Evolutionary conservation across 1,284 basidiomycete genomes (phyloP), one percentile per base, ranked within the genome.

Genomic region (Puccinia hordei): DNA sequence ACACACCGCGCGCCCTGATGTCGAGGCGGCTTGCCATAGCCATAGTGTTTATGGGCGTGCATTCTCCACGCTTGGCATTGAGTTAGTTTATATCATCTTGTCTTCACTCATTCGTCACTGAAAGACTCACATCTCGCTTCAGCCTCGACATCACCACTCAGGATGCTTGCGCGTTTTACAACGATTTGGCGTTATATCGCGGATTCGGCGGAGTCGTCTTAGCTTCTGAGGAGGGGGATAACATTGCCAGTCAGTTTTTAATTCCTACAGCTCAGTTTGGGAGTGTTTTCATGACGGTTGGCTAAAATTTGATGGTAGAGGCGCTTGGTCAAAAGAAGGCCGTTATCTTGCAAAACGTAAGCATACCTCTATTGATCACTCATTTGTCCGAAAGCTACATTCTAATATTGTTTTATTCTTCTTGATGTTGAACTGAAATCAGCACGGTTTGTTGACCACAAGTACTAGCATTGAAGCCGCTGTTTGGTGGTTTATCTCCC

Each of bases 21-120:
- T 90, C 24, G 83, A 89, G 49, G 90, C 90, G 55, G 90, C 90
- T 5, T 90, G 90, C 6, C 90, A 91, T 85, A 89, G 89, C 24
- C 90, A 91, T 84, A 89, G 88, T 5, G 85, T 89, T 69, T 82
- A 85, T 35, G 90, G 90, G n/a, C 89, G 89, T 83, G 88, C 90
- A 0, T 91, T 90, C 86, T 87, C 88, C 19, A 87, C 89, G 0
- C 87, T 91, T 10, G 90, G 90, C 13, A 87, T 88, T 59, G 87
- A 88, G 55, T 86, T 90, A 72, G 88, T 90, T 73, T 89, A 86
- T 15, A n/a, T 66, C 88, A 19, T 24, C 27, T 63, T 49, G 83
- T 72, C 82, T 82, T 0, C 82, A 82, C 0, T 83, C 83, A 82
- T 82, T 83, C 81, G 81, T 13, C 59, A 30, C 27, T 49, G 30